Evolutionary conservation across 257 asterid genomes (phyloP).

Genomic region (Gentiana dahurica): DNA sequence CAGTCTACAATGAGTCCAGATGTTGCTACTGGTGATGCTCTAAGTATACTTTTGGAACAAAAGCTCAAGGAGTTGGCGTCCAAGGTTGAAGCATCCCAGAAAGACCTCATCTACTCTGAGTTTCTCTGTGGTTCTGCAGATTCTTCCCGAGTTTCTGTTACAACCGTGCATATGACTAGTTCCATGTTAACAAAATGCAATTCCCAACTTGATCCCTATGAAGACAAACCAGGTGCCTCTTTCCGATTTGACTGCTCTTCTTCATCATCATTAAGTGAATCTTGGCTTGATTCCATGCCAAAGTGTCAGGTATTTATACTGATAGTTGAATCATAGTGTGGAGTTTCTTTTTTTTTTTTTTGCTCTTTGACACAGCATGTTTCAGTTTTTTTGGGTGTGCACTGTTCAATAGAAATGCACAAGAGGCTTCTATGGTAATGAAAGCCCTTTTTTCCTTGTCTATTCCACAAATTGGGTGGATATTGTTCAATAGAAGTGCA

Average conservation of each 20-base stretch:
- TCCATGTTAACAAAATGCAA: slow-evolving; percentile 15
- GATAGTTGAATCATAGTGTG: too few species aligned
- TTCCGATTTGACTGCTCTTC: slow-evolving; percentile 26
- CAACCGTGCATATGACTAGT: slow-evolving; percentile 17
- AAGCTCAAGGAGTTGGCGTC: slow-evolving; percentile 82
- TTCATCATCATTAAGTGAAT: slow-evolving; percentile 27
- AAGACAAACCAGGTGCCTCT: slow-evolving; percentile 25
- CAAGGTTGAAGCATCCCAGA: slow-evolving; percentile 55
- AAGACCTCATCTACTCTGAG: slow-evolving; percentile 30
- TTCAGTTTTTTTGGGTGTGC: too few species aligned
- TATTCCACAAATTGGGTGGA: too few species aligned
- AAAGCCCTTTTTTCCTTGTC: too few species aligned
- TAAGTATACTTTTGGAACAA: slow-evolving; percentile 80
- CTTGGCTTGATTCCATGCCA: slow-evolving; percentile 23
- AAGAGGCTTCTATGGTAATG: too few species aligned
- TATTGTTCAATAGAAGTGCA: too few species aligned
- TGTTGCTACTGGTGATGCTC: slow-evolving; percentile 61
- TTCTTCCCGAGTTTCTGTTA: slow-evolving; percentile 16
- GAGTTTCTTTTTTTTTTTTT: too few species aligned
- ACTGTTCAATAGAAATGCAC: too few species aligned
- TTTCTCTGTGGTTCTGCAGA: slow-evolving; percentile 27
- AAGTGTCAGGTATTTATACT: slow-evolving; percentile 40
- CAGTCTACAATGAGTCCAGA: slow-evolving; percentile 41
- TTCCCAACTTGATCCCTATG: slow-evolving; percentile 13
- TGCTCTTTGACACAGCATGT: too few species aligned